These are phyloP conservation scores for Chlamydomonas reinhardtii DNA, from an alignment of 163 green algal species.

Conservation along the genomic window DNA sequence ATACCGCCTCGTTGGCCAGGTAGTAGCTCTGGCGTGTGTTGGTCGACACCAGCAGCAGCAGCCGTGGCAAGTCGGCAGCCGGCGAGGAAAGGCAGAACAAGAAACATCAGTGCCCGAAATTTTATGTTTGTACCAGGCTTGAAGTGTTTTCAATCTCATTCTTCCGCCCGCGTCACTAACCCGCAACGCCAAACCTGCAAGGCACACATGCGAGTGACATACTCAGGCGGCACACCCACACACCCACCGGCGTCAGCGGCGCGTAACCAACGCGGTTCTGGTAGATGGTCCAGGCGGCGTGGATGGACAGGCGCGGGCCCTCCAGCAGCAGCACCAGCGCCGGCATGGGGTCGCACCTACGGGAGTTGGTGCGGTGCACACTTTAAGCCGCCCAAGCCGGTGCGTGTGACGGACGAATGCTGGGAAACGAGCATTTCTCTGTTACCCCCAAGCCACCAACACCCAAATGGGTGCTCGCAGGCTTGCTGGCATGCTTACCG, in stretches of 20 bases:
- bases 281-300: conserved; percentile 7
- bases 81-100: background rate
- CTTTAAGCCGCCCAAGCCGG: background rate
- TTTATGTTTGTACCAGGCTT: too few species aligned
- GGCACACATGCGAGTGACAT: background rate
- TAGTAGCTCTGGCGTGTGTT: background rate
- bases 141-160: background rate
- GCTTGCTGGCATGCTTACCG: background rate
- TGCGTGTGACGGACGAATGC: too few species aligned
- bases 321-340: conserved; percentile 7
- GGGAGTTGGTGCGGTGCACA: background rate
- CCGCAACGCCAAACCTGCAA: background rate
- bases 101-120: background rate
- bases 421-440: too few species aligned
- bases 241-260: background rate
- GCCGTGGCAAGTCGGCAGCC: background rate
- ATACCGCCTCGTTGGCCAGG: conserved; percentile 1
- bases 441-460: too few species aligned
- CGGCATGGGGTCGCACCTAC: background rate
- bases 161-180: background rate
- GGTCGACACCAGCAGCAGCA: background rate
- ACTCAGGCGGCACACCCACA: background rate
- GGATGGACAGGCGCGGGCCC: conserved; percentile 7
- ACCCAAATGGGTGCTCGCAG: background rate
- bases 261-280: conserved; percentile 1